These are phyloP conservation scores for Aureobasidium sp. DNA, from an alignment of 2,329 filamentous ascomycete genomes.

Conservation along the genomic window DNA sequence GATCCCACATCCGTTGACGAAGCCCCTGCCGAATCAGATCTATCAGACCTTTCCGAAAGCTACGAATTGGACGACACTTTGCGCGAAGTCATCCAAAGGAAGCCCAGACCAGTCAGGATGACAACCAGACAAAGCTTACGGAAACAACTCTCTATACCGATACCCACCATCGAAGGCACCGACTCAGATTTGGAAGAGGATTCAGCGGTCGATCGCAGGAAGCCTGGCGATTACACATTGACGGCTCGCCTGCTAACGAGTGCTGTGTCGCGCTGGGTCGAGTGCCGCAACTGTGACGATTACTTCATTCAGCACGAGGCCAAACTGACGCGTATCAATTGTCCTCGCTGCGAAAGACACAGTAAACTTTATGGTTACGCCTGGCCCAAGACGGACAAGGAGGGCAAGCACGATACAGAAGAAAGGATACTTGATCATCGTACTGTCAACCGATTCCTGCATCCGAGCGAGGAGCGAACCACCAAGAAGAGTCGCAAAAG, in stretches of 20 bases:
- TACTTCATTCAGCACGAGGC: slow-evolving; percentile 85
- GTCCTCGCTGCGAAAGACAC: slow-evolving; percentile 88
- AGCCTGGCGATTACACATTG: slow-evolving; percentile 61
- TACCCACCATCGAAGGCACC: slow-evolving; percentile 25
- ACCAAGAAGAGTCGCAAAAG: slow-evolving; percentile 30
- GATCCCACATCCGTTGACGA: slow-evolving; percentile 18
- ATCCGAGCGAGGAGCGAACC: slow-evolving; percentile 38
- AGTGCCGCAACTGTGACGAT: slow-evolving; percentile 74
- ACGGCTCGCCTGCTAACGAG: slow-evolving; percentile 70
- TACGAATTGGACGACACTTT: slow-evolving; percentile 33
- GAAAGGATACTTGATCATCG: slow-evolving; percentile 72
- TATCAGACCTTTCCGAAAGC: slow-evolving; percentile 34
- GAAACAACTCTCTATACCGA: slow-evolving; percentile 17
- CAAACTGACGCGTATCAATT: slow-evolving; percentile 77
- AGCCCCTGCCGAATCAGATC: slow-evolving; percentile 26
- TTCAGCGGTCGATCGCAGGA: slow-evolving; percentile 23
- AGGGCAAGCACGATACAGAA: slow-evolving; percentile 64
- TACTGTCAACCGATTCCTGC: slow-evolving; percentile 77
- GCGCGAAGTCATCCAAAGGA: slow-evolving; percentile 32
- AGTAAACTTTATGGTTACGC: slow-evolving; percentile 90
- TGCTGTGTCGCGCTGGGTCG: slow-evolving; percentile 74
- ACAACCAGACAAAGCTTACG: slow-evolving; percentile 18
- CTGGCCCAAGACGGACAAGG: slow-evolving; percentile 91
- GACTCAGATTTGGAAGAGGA: slow-evolving; percentile 3
- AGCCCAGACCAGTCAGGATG: slow-evolving; percentile 18